Conservation (phyloP, 495 filamentous ascomycete species). For the Aspergillus sclerotiicarbonarius region DNA sequence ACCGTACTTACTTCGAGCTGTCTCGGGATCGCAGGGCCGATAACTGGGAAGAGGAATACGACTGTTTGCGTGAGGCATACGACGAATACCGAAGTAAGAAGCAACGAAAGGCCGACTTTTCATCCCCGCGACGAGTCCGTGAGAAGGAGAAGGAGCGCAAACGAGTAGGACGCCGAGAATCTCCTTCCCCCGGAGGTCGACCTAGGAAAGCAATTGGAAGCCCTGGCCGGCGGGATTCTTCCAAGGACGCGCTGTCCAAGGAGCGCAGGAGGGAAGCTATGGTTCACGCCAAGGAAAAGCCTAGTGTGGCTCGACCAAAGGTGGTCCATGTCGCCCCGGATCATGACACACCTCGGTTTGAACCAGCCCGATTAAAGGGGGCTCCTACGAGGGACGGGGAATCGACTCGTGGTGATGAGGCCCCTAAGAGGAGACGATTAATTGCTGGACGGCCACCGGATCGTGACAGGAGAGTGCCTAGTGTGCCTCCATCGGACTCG, state of each 20-base stretch:
- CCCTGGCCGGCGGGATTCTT: slow-evolving; percentile 30
- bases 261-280: slow-evolving; percentile 34
- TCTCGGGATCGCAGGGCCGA: slow-evolving; percentile 78
- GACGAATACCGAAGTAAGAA: slow-evolving; percentile 58
- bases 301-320: slow-evolving; percentile 25
- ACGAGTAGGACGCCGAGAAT: slow-evolving; percentile 46
- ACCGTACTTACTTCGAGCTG: slow-evolving; percentile 79
- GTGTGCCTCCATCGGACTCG: slow-evolving; percentile 44
- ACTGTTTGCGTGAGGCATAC: slow-evolving; percentile 76
- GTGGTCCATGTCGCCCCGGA: slow-evolving; percentile 27
- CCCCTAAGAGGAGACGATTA: slow-evolving; percentile 37
- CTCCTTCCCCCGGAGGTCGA: slow-evolving; percentile 47
- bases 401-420: slow-evolving; percentile 36
- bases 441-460: slow-evolving; percentile 47
- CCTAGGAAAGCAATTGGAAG: slow-evolving; percentile 40
- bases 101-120: slow-evolving; percentile 35
- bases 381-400: slow-evolving; percentile 35
- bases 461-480: slow-evolving; percentile 34
- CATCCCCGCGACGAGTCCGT: slow-evolving; percentile 59
- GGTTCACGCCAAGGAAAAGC: slow-evolving; percentile 29
- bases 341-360: slow-evolving; percentile 26
- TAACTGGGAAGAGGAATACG: slow-evolving; percentile 84
- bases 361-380: slow-evolving; percentile 27
- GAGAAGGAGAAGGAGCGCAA: slow-evolving; percentile 55
- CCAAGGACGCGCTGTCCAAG: slow-evolving; percentile 31